Evolutionary conservation across 2,329 filamentous ascomycete genomes (phyloP).

Genomic region (Claviceps fusiformis): DNA sequence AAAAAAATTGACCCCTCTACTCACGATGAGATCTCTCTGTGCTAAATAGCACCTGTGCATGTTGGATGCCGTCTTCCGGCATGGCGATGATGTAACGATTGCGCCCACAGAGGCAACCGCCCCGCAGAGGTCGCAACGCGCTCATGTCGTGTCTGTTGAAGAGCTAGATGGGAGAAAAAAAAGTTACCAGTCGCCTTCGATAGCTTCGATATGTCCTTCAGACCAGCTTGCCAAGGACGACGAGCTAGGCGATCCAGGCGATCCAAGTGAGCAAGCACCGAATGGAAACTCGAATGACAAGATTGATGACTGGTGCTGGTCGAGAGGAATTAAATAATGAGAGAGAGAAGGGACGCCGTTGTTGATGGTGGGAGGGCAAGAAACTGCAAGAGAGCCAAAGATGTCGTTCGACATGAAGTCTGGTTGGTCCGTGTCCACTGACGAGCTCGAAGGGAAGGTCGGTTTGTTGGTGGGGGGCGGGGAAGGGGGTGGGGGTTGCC

Average conservation of each 20-base stretch:
- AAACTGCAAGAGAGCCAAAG: background rate
- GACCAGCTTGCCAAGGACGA: background rate
- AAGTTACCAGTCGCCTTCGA: background rate
- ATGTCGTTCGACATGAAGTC: background rate
- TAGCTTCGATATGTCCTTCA: background rate
- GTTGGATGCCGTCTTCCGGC: slow-evolving; percentile 41
- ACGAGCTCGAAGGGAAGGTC: background rate
- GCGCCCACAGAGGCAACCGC: slow-evolving; percentile 73
- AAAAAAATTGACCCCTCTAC: slow-evolving; percentile 19
- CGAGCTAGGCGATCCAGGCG: background rate
- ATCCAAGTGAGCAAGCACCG: background rate
- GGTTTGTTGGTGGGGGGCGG: too few species aligned
- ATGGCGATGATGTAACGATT: slow-evolving; percentile 68
- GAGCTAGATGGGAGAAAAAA: background rate
- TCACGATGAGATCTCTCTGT: slow-evolving; percentile 57
- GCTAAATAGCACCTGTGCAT: slow-evolving; percentile 63
- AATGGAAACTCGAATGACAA: background rate
- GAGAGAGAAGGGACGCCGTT: background rate
- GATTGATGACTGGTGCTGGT: background rate
- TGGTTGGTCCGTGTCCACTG: too few species aligned
- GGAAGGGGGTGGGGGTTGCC: too few species aligned
- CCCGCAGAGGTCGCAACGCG: slow-evolving; percentile 45
- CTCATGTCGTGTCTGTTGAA: slow-evolving; percentile 23
- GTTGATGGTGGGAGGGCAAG: background rate
- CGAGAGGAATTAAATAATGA: background rate